Evolutionary conservation across 139 green algal species (phyloP).

Genomic region (Tetradesmus lagerheimii): DNA sequence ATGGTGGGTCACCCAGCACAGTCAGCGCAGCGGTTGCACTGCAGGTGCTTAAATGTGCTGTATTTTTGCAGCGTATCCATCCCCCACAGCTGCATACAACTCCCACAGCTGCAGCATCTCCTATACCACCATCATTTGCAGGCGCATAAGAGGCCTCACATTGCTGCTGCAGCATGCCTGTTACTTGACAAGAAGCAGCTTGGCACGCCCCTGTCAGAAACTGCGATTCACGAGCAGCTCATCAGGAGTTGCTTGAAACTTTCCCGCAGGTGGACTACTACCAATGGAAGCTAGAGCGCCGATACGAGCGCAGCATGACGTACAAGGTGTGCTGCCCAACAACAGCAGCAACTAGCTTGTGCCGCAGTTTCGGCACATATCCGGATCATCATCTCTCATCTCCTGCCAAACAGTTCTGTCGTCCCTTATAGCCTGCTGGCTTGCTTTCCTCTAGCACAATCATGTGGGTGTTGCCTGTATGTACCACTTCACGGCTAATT

Average conservation of each 20-base stretch:
- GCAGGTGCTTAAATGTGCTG: not conserved
- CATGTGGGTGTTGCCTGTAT: not conserved
- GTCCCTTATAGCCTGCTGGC: not conserved
- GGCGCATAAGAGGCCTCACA: too few relatives aligned
- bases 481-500: not conserved
- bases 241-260: not conserved
- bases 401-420: too few relatives aligned
- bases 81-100: too few relatives aligned
- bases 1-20: slow-evolving; percentile 38
- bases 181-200: too few relatives aligned
- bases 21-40: not conserved
- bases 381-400: too few relatives aligned
- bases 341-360: not conserved
- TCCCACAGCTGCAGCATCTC: too few relatives aligned
- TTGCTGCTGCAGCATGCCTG: not conserved
- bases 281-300: slow-evolving; percentile 40
- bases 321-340: slow-evolving; percentile 17
- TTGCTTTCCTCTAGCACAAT: not conserved
- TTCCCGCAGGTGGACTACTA: slow-evolving; percentile 19
- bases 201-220: not conserved
- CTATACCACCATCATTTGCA: too few relatives aligned
- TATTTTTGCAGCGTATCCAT: too few relatives aligned
- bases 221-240: not conserved
- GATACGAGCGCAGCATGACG: slow-evolving; percentile 30
- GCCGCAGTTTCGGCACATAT: not conserved